Evolutionary conservation across 2,329 filamentous ascomycete species (phyloP), one percentile per base, ranked within the genome.

Genomic region (Pyricularia sp.): DNA sequence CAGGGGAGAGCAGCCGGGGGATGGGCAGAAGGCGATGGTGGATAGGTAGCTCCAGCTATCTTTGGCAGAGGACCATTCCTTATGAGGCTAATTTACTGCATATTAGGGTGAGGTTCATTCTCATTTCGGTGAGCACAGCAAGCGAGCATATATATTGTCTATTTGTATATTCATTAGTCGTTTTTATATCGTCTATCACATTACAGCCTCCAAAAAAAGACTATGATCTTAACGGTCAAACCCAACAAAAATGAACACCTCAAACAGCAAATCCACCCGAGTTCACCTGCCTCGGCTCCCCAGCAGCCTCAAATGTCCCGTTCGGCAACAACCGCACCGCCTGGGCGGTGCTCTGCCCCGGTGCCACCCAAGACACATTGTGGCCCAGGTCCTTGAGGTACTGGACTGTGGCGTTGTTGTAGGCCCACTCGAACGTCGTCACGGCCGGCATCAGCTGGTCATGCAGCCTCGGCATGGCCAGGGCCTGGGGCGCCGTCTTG

Each of bases 391-490:
- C 79, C 67, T 79, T 78, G 85, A 97, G 84, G 70, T 85, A 90
- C 1, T 82, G 85, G 5, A 88, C 86, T 0, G 88, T 91, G 1
- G 73, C 75, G 71, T 90, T 89, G 72, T 92, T 84, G 72, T 91
- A 96, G 0, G 77, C 77, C 23, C 28, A 87, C 78, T 97, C 93
- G 68, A 95, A 89, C 0, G 80, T 81, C 1, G 89, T 84, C 66
- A 80, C 79, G 73, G 93, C 90, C 0, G 93, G 93, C 68, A 93
- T 82, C 11, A 97, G 81, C 79, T 97, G 93, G 75, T 97, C 92
- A 75, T 97, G 93, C 26, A 96, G 79, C 10, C 93, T 82, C 0
- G 91, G 91, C 73, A 85, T 78, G 0, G 81, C 82, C 17, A 96
- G 81, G 0, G 92, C 90, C 67, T 90, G 81, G 0, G 80, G 77